phyloP scores from a whole-genome alignment of 805 yeast species.

The Pichia gijzeniarum region DNA sequence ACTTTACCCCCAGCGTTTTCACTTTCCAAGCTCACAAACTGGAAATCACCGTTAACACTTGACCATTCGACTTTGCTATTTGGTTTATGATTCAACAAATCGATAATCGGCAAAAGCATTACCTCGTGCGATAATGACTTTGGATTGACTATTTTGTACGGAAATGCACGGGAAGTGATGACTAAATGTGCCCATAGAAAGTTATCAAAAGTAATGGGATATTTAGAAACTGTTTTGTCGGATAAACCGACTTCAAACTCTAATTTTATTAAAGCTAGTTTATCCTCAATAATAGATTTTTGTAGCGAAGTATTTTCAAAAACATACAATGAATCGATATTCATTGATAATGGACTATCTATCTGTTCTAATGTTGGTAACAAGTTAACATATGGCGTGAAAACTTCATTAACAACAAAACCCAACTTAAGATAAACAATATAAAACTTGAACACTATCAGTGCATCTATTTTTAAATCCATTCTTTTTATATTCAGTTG shows the following conservation, averaged over 20 bases:
- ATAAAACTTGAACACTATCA: conserved; percentile 16
- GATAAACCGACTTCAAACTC: conserved; percentile 41
- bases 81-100: conserved; percentile 69
- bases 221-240: conserved; percentile 1
- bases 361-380: conserved; percentile 42
- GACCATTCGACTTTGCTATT: conserved; percentile 60
- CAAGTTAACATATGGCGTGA: conserved; percentile 37
- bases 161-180: conserved; percentile 76
- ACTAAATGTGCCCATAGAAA: conserved; percentile 73
- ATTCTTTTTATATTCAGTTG: conserved; percentile 6
- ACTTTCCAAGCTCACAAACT: neutral
- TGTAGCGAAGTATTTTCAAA: conserved; percentile 42
- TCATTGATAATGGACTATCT: conserved; percentile 61
- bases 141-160: conserved; percentile 46
- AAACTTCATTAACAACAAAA: neutral
- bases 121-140: conserved; percentile 19
- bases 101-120: conserved; percentile 74
- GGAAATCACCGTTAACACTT: conserved; percentile 14
- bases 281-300: conserved; percentile 49
- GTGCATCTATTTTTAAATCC: neutral
- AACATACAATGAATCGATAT: conserved; percentile 36
- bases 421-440: conserved; percentile 11
- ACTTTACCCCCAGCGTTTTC: conserved; percentile 23
- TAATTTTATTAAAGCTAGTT: conserved; percentile 37
- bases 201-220: conserved; percentile 36